Evolutionary conservation across 331 rosid genomes (phyloP), one percentile per base, ranked within the genome.

Genomic region (Phaseolus coccineus): DNA sequence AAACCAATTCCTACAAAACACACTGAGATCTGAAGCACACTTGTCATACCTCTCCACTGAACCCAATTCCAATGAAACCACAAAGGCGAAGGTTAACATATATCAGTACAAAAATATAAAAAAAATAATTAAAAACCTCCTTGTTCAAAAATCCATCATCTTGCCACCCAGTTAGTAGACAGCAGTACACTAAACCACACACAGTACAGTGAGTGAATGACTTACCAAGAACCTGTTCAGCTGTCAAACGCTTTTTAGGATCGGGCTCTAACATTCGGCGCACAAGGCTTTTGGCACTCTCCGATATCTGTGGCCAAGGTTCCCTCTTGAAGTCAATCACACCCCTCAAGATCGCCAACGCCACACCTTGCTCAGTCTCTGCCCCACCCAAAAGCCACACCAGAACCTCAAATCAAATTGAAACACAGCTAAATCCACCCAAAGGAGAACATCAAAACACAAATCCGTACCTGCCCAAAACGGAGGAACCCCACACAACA

Each of bases 221-320:
- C 96, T 88, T 90, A 94, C 98, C 98, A 84, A 94, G 97, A 79
- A 94, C 98, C 82, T 92, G 93, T 31, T 92, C 92, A 52, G 97
- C 97, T 12, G 94, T 88, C 87, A 94, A 80, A 47, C 98, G 98
- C 81, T 82, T 94, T 79, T 74, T 89, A 6, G 96, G 96, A 79
- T 94, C 97, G 0, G 91, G 94, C 63, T 94, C 89, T 82, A 94
- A 84, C 98, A 94, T 92, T 87, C 84, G 90, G 66, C 86, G 77
- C n/a, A 94, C 98, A 51, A 94, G 97, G 85, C 92, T 89, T 84
- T 94, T 94, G 33, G 98, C 97, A 86, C 92, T 84, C 63, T 92
- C 97, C 10, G 98, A 94, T 81, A 94, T 90, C 86, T 90, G 98
- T 84, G 98, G 98, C 98, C 98, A 94, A n/a, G 98, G 98, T 77